phyloP scores from a whole-genome alignment of 2,329 filamentous ascomycete species.

The Decorospora gaudefroyi region DNA sequence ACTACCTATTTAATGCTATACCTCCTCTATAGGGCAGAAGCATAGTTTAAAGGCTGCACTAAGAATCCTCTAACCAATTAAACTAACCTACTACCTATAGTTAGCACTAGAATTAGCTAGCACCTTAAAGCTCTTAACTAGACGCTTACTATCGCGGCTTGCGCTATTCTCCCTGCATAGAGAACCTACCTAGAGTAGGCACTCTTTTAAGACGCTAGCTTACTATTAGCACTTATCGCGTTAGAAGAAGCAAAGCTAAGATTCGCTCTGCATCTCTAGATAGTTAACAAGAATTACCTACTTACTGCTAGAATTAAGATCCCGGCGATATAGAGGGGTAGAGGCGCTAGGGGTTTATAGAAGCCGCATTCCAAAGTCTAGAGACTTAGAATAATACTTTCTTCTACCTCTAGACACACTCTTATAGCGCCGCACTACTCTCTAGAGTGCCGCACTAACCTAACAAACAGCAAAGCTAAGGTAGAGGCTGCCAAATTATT shows the following conservation, averaged over 20 bases:
- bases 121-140: neutral
- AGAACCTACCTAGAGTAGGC: neutral
- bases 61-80: neutral
- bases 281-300: neutral
- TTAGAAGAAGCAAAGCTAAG: constrained; percentile 2
- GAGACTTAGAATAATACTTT: constrained; percentile 1
- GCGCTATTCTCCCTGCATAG: constrained; percentile 1
- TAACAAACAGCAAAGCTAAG: neutral
- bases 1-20: constrained; percentile 7
- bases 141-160: neutral
- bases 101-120: neutral
- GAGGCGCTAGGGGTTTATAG: neutral
- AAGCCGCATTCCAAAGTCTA: neutral
- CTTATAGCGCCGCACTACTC: constrained; percentile 5
- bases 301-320: neutral
- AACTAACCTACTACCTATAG: neutral
- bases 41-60: constrained; percentile 6
- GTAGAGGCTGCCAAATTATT: no score
- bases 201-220: constrained; percentile 3
- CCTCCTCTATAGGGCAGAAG: constrained; percentile 8
- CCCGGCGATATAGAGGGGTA: neutral
- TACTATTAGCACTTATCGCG: neutral
- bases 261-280: neutral
- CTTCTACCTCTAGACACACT: neutral
- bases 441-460: neutral